These are phyloP conservation scores for Fusarium cyanostomum DNA, from an alignment of 2,329 filamentous ascomycete genomes.

Conservation along the genomic window DNA sequence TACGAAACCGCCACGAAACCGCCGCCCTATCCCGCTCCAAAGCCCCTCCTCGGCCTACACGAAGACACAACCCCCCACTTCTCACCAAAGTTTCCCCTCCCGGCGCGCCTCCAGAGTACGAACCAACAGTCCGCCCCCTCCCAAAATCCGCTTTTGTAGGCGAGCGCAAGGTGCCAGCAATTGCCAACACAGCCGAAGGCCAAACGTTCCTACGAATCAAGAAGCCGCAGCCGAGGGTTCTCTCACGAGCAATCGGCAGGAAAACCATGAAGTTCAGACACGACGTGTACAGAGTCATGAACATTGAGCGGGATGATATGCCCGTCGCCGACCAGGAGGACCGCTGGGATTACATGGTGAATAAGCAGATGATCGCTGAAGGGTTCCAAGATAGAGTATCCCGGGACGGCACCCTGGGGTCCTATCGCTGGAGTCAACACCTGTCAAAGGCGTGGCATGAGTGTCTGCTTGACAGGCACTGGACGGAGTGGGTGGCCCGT, in stretches of 20 bases:
- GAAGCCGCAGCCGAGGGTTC: slow-evolving; percentile 69
- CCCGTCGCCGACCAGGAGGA: slow-evolving; percentile 54
- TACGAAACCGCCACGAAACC: slow-evolving; percentile 46
- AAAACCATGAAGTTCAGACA: slow-evolving; percentile 57
- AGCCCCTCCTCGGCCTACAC: slow-evolving; percentile 19
- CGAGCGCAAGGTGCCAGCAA: slow-evolving; percentile 60
- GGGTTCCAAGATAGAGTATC: slow-evolving; percentile 3
- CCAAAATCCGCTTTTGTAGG: slow-evolving; percentile 57
- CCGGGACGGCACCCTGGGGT: slow-evolving; percentile 20
- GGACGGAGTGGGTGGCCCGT: slow-evolving; percentile 53
- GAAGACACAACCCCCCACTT: slow-evolving; percentile 38
- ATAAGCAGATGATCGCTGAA: slow-evolving; percentile 37
- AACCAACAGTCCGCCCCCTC: slow-evolving; percentile 56
- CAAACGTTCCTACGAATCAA: slow-evolving; percentile 72
- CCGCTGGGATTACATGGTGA: slow-evolving; percentile 57
- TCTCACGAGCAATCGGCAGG: slow-evolving; percentile 67
- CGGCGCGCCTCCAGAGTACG: slow-evolving; percentile 57
- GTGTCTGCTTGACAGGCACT: slow-evolving; percentile 44
- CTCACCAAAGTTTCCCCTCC: slow-evolving; percentile 48
- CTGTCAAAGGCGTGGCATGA: slow-evolving; percentile 47
- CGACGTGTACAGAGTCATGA: slow-evolving; percentile 50
- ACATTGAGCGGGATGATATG: slow-evolving; percentile 52
- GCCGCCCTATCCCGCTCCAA: slow-evolving; percentile 36
- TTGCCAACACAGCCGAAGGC: slow-evolving; percentile 62
- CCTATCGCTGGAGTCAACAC: slow-evolving; percentile 46